phyloP scores from a whole-genome alignment of 371 early-diverging fungal species.

The Apophysomyces variabilis region DNA sequence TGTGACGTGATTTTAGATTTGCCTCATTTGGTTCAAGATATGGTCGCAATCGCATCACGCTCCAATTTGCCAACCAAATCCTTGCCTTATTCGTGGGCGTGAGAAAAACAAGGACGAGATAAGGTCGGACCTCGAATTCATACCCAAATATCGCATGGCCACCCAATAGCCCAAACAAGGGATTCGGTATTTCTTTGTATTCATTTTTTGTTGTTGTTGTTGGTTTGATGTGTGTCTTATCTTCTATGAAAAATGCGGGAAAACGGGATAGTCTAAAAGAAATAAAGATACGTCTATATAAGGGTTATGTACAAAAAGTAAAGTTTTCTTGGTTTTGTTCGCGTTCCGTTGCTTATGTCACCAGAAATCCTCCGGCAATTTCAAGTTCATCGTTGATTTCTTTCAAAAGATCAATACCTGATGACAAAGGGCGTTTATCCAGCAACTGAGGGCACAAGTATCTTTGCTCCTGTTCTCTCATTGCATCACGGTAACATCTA shows the following conservation, averaged over 20 bases:
- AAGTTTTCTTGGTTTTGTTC: not conserved
- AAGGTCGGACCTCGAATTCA: not conserved
- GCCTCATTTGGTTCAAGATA: slow-evolving; percentile 9
- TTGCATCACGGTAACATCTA: slow-evolving; percentile 7
- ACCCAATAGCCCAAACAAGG: too few relatives aligned
- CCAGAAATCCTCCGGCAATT: not conserved
- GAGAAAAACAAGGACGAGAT: not conserved
- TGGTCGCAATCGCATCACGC: slow-evolving; percentile 7
- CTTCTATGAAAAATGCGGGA: too few relatives aligned
- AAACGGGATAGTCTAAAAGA: too few relatives aligned
- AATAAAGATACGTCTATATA: not conserved
- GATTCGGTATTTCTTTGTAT: too few relatives aligned
- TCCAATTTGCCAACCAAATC: slow-evolving; percentile 8
- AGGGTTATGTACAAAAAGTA: not conserved
- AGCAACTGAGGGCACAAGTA: not conserved
- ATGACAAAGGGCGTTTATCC: slow-evolving; percentile 6
- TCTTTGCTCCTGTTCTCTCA: not conserved
- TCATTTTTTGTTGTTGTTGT: too few relatives aligned
- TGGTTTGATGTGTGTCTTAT: too few relatives aligned
- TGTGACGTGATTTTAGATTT: slow-evolving; percentile 11
- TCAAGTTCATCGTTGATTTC: slow-evolving; percentile 3
- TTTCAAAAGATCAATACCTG: slow-evolving; percentile 6
- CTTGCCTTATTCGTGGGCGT: slow-evolving; percentile 10
- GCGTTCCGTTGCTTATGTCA: slow-evolving; percentile 1
- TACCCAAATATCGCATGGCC: not conserved